Evolutionary conservation across 2,329 filamentous ascomycete genomes (phyloP), one percentile per base, ranked within the genome.

Genomic region (Pyrenophora teres): DNA sequence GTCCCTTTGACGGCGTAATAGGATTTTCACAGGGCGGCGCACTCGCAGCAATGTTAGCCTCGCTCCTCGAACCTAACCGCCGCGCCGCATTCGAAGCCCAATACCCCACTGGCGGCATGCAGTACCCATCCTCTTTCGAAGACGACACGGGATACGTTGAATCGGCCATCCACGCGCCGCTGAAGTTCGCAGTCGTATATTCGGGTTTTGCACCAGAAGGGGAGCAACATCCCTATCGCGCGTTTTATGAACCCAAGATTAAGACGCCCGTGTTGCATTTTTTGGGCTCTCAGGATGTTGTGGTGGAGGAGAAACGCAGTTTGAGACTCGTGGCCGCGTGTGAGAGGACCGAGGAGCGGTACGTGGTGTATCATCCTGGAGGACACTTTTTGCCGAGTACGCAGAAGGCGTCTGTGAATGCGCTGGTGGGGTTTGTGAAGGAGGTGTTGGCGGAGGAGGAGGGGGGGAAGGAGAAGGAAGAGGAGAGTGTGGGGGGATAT

Each of bases 311-410:
- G 77, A 74, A 75, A 46, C 79, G 90, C 66, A 90, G 85, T 70
- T 78, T 83, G 64, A 82, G 78, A 18, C 74, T 97, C 51, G 80
- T 89, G 2, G 85, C 91, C 19, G 80, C 81, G 40, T 90, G 86
- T 71, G 81, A 58, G 68, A 63, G 82, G 60, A 74, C 69, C 38
- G 78, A 80, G 47, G 77, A 74, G 37, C 81, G 76, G 61, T 58
- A 51, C 21, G 79, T 84, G 45, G 79, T 88, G 45, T 84, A 88
- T 63, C 91, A 96, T 74, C 92, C 93, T 1, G 93, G 93, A 6
- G 92, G 92, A 0, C 93, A 97, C 72, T 92, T 96, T 67, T 83
- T 97, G 66, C 93, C 93, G 0, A 86, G 74, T 46, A 78, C 91
- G 53, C 85, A 87, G 61, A 90, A 88, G 77, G 88, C 92, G 61